These are phyloP conservation scores for Fennellomyces sp. DNA, from an alignment of 371 early-diverging fungal genomes.

Conservation along the genomic window DNA sequence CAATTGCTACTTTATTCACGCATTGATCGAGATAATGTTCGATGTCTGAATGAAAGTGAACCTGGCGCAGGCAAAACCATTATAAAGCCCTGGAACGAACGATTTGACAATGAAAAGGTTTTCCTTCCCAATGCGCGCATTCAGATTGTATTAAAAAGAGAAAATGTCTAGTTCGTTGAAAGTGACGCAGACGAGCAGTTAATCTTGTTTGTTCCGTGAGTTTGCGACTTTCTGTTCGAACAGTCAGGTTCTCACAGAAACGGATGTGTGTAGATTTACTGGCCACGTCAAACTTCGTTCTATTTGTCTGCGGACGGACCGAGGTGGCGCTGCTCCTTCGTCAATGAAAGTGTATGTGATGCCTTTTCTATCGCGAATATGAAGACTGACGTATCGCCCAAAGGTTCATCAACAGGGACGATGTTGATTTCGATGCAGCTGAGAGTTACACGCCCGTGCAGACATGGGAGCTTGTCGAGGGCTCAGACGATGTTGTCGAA, in stretches of 20 bases:
- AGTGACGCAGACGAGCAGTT: constrained; percentile 92
- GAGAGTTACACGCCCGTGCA: constrained; percentile 71
- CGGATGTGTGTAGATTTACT: constrained; percentile 67
- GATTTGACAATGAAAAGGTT: constrained; percentile 72
- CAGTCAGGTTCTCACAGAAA: background rate
- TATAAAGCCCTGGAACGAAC: constrained; percentile 86
- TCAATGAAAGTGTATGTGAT: constrained; percentile 76
- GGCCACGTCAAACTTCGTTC: constrained; percentile 90
- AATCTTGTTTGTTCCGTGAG: constrained; percentile 87
- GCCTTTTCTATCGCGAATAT: too few relatives aligned
- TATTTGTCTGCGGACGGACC: constrained; percentile 76
- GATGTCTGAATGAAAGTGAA: constrained; percentile 80
- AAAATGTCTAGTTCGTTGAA: constrained; percentile 60
- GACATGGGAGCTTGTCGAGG: constrained; percentile 79
- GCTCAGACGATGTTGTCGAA: constrained; percentile 63
- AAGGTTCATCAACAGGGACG: constrained; percentile 88
- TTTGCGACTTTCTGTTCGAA: background rate
- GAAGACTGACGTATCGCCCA: too few relatives aligned
- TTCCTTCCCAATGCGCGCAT: background rate
- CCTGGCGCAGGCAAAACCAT: constrained; percentile 72
- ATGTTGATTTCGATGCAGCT: constrained; percentile 89
- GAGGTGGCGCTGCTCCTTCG: constrained; percentile 70
- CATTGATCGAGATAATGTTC: constrained; percentile 80
- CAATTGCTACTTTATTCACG: constrained; percentile 81
- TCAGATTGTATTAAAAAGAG: background rate